Evolutionary conservation across 2,329 filamentous ascomycete genomes (phyloP), one percentile per base, ranked within the genome.

Genomic region (Didymella lethalis): DNA sequence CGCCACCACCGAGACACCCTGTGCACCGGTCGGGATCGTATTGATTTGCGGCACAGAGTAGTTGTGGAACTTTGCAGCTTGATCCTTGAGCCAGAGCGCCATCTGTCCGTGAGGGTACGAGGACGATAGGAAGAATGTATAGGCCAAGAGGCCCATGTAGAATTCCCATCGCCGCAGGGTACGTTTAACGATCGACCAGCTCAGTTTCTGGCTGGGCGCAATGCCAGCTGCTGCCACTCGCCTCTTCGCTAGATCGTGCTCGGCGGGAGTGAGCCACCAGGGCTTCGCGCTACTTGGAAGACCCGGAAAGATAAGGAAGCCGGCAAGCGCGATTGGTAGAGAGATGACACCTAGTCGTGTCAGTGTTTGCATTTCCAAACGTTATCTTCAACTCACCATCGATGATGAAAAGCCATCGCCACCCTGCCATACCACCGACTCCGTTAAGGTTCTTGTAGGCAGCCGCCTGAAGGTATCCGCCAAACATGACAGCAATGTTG

Each of bases 401-500:
- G 41, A 86, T 83, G 38, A 88, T 82, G 55, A 87, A 88, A 0
- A 87, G 75, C 84, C 74, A 77, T 26, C 74, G 58, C 82, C 82
- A 85, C 0, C 84, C 84, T 0, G 79, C 73, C 66, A 82, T 79
- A 0, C 84, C 84, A 11, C 70, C 69, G 0, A 80, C 68, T 0
- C 67, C 84, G 18, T 83, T 82, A 0, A 86, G 75, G 28, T 81
- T 81, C 20, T 80, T 81, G 66, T 85, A 84, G 0, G 82, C 82
- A 0, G 81, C 84, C 0, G 84, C 80, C 72, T 85, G 84, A 0
- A 86, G 75, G 57, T 85, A 86, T 1, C 84, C 84, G n/a, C 82
- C 83, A 47, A 86, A 82, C 81, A 86, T 85, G n/a, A 77, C 75
- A 0, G 83, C 84, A 0, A 85, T 76, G 4, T 80, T 82, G 8